phyloP scores from a whole-genome alignment of 345 rosid species.

The Salix koriyanagi region DNA sequence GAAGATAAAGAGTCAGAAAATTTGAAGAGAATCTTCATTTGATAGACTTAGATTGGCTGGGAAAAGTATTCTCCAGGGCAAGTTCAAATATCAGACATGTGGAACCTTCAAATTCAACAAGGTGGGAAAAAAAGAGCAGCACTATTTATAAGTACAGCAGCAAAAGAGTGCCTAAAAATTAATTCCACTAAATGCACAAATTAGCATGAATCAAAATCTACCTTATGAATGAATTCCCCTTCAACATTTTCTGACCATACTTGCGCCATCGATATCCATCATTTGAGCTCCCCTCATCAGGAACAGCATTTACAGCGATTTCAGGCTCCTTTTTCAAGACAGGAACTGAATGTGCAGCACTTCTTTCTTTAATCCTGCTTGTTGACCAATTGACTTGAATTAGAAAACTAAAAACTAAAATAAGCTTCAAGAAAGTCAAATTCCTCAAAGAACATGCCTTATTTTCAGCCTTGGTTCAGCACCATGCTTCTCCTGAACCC shows the following conservation, averaged over 20 bases:
- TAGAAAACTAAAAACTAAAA: background rate
- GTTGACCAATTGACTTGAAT: background rate
- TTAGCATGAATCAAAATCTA: background rate
- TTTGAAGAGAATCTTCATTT: background rate
- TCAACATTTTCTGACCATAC: constrained; percentile 28
- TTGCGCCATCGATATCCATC: constrained; percentile 30
- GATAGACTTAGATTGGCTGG: background rate
- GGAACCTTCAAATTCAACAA: background rate
- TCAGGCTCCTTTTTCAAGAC: constrained; percentile 9
- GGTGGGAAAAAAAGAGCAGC: background rate
- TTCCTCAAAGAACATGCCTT: constrained; percentile 1
- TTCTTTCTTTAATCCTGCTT: constrained; percentile 13
- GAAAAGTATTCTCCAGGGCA: background rate
- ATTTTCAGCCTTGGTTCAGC: background rate
- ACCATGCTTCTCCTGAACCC: constrained; percentile 10
- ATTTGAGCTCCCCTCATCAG: constrained; percentile 13
- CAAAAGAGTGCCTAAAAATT: background rate
- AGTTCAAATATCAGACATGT: background rate
- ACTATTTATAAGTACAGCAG: background rate
- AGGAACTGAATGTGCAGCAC: background rate
- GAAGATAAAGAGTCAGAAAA: background rate
- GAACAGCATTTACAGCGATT: constrained; percentile 2
- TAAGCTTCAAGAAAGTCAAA: background rate
- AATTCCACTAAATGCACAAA: background rate
- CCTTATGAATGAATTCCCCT: constrained; percentile 22